Conservation (phyloP, 1,284 basidiomycete species). For the Microstroma glucosiphilum region DNA sequence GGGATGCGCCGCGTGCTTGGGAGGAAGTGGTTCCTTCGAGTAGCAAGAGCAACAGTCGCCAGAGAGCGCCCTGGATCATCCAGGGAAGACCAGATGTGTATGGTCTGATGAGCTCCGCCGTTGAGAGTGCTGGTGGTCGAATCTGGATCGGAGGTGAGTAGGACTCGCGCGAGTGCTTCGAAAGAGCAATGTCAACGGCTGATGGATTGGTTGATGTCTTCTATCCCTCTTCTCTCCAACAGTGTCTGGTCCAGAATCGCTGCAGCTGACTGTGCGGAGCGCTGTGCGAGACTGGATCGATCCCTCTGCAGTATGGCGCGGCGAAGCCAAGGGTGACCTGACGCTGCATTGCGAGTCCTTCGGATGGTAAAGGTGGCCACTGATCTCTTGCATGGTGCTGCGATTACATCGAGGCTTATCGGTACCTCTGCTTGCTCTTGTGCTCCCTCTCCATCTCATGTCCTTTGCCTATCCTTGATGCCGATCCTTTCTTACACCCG, state of each 20-base stretch:
- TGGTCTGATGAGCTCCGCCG: not conserved
- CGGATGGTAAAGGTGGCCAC: constrained; percentile 2
- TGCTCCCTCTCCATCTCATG: too few species aligned
- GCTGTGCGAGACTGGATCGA: not conserved
- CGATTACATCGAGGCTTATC: too few species aligned
- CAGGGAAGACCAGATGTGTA: not conserved
- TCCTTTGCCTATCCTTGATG: too few species aligned
- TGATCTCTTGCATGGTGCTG: too few species aligned
- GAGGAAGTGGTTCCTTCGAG: not conserved
- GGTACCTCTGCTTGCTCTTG: too few species aligned
- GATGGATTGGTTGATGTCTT: too few species aligned
- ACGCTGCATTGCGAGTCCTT: constrained; percentile 1
- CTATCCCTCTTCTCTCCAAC: too few species aligned
- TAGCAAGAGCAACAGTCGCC: not conserved
- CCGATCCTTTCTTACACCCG: too few species aligned
- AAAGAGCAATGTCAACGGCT: too few species aligned
- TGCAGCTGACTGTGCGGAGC: not conserved
- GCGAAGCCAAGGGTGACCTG: not conserved
- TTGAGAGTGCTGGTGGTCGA: not conserved
- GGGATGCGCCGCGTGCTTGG: not conserved
- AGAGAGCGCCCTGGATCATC: not conserved
- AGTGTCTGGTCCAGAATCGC: not conserved
- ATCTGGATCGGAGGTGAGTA: not conserved
- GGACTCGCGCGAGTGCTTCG: too few species aligned
- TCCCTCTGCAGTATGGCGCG: not conserved